Evolutionary conservation across 352 stramenopile genomes (phyloP).

Genomic region (Globisporangium sylvaticum): DNA sequence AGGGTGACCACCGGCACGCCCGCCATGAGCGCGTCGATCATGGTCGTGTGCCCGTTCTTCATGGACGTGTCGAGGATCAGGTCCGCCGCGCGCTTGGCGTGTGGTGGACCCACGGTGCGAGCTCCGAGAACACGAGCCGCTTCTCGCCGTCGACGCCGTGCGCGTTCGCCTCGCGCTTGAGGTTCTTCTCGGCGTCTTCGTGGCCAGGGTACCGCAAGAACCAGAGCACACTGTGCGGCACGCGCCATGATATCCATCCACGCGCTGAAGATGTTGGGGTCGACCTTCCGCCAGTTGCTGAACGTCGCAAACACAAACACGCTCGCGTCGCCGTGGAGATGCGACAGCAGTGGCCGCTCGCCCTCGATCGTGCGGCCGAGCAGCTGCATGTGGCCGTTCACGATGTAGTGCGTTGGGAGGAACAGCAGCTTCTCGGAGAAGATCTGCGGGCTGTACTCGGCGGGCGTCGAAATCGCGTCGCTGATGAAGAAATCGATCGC

Average conservation of each 20-base stretch:
- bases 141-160: conserved; percentile 45
- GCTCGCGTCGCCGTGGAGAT: conserved; percentile 4
- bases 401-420: conserved; percentile 73
- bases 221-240: conserved; percentile 71
- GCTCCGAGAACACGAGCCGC: conserved; percentile 52
- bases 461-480: conserved; percentile 49
- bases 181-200: conserved; percentile 38
- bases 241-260: conserved; percentile 79
- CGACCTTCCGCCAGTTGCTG: conserved; percentile 89
- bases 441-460: conserved; percentile 23
- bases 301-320: conserved; percentile 78
- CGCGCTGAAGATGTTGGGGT: conserved; percentile 58
- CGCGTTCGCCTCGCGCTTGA: conserved; percentile 45
- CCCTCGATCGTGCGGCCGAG: conserved; percentile 46
- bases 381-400: conserved; percentile 83
- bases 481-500: conserved; percentile 70
- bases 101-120: conserved; percentile 77
- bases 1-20: conserved; percentile 72
- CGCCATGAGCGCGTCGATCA: conserved; percentile 75
- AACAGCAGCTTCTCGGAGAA: conserved; percentile 81
- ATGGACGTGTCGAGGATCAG: conserved; percentile 77
- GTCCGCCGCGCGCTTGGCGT: conserved; percentile 64
- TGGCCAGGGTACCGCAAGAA: conserved; percentile 65
- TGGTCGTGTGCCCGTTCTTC: conserved; percentile 84
- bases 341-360: conserved; percentile 20